phyloP scores from a whole-genome alignment of 176 grass and related monocot genomes.

The Aegilops umbellulata region DNA sequence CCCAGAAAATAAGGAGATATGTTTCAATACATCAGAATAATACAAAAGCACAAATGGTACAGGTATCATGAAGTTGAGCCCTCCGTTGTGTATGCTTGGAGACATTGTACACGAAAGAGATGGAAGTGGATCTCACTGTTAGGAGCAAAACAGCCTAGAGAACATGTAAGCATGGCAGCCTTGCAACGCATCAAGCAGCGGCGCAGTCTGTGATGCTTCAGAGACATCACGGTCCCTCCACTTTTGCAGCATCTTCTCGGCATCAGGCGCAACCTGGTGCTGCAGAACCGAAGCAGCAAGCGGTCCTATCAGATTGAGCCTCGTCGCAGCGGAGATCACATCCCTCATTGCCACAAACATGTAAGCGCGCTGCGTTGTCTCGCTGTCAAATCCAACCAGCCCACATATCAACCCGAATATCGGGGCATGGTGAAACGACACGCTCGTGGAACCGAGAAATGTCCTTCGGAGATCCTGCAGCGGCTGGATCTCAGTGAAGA shows the following conservation, averaged over 20 bases:
- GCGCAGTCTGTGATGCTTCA: slow-evolving; percentile 62
- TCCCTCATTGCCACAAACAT: slow-evolving; percentile 84
- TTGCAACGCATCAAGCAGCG: slow-evolving; percentile 68
- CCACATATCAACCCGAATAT: slow-evolving; percentile 73
- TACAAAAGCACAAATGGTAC: background rate
- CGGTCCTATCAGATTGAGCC: slow-evolving; percentile 82
- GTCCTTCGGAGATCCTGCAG: slow-evolving; percentile 50
- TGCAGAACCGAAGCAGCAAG: slow-evolving; percentile 83
- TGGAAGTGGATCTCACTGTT: slow-evolving; percentile 15
- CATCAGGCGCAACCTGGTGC: slow-evolving; percentile 59
- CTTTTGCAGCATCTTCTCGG: slow-evolving; percentile 60
- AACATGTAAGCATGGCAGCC: slow-evolving; percentile 84
- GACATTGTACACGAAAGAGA: background rate
- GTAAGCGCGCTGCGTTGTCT: slow-evolving; percentile 57
- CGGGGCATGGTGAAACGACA: slow-evolving; percentile 70
- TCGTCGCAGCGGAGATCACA: slow-evolving; percentile 74
- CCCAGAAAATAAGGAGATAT: background rate
- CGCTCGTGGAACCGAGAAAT: slow-evolving; percentile 47
- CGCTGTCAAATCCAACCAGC: slow-evolving; percentile 58
- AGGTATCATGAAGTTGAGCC: background rate
- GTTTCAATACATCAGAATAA: background rate
- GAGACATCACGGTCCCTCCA: slow-evolving; percentile 65
- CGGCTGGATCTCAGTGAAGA: slow-evolving; percentile 56
- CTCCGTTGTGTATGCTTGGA: background rate
- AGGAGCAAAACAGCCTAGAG: slow-evolving; percentile 87